Evolutionary conservation across 1,284 basidiomycete genomes (phyloP).

Genomic region (Ceraceosorus guamensis): DNA sequence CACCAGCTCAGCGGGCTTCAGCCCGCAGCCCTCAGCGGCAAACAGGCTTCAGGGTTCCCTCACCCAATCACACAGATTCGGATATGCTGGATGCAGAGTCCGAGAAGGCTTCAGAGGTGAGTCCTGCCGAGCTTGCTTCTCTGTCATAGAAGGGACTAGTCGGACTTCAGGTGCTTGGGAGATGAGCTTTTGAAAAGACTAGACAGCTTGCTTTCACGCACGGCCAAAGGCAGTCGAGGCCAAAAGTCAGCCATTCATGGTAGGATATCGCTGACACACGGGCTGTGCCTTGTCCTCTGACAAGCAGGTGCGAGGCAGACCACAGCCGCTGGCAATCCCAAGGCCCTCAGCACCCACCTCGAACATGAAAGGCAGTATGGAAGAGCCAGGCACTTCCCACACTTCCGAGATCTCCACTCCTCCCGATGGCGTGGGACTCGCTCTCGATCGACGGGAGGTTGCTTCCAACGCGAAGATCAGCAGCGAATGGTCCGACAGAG

Average conservation of each 20-base stretch:
- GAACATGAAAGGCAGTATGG: too few relatives aligned
- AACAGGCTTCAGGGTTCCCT: neutral
- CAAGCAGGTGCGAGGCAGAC: neutral
- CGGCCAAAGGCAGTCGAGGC: too few relatives aligned
- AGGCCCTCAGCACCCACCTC: neutral
- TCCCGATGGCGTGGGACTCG: constrained; percentile 28
- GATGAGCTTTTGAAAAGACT: too few relatives aligned
- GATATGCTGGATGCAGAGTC: neutral
- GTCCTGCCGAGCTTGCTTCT: neutral
- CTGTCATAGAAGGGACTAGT: neutral
- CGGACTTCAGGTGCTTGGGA: too few relatives aligned
- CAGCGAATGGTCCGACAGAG: constrained; percentile 1
- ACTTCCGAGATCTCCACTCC: constrained; percentile 40
- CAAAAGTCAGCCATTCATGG: too few relatives aligned
- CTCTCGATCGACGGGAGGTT: constrained; percentile 3
- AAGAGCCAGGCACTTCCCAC: neutral
- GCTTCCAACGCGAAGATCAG: constrained; percentile 8
- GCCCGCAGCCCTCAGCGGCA: neutral
- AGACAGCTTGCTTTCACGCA: neutral
- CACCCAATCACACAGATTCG: neutral
- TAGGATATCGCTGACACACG: too few relatives aligned
- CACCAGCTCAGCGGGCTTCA: neutral
- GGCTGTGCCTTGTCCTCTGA: neutral
- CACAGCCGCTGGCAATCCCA: neutral
- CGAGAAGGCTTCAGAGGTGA: neutral